Evolutionary conservation across 495 filamentous ascomycete species (phyloP), one percentile per base, ranked within the genome.

Genomic region (Tuber brumale): DNA sequence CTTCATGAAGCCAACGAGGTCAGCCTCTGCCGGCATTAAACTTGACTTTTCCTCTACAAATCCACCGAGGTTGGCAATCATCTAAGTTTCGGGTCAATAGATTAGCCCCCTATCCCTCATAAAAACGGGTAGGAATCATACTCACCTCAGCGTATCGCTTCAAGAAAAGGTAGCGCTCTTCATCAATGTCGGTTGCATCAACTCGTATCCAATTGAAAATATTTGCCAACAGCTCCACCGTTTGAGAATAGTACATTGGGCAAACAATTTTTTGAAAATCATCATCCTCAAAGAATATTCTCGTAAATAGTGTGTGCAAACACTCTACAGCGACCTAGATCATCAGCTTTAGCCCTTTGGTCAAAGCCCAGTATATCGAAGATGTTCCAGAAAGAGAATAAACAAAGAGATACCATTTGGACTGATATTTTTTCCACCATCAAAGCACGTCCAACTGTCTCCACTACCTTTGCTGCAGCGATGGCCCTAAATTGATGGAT

Each of bases 131-230:
- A 48, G 72, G 46, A 70, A 43, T 76, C 73, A 69, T 72, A 31
- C 84, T 82, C 86, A 93, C 93, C 89, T 98, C 95, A 7, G 95
- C 94, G 51, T 98, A 89, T 85, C 94, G 97, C 85, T 97, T 97
- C 35, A 91, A 90, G 78, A 98, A 89, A 46, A 92, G 88, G 82
- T 99, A 98, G 83, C 93, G 95, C 76, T 93, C 91, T 74, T 97
- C 94, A 81, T 97, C 93, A 43, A 94, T 88, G 81, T 95, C 90
- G 69, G 91, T 86, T 12, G 92, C 87, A 72, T 95, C 91, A 75
- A 95, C 91, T 9, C 89, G 84, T 1, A 93, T 92, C 92, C 93
- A 97, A 79, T 94, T 88, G 81, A 92, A 95, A 41, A 97, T 87
- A 76, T 89, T 89, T 77, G 88, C 88, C 73, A 94, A 88, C n/a